phyloP scores from a whole-genome alignment of 78 protist genomes.

The Chrysochromulina parva region DNA sequence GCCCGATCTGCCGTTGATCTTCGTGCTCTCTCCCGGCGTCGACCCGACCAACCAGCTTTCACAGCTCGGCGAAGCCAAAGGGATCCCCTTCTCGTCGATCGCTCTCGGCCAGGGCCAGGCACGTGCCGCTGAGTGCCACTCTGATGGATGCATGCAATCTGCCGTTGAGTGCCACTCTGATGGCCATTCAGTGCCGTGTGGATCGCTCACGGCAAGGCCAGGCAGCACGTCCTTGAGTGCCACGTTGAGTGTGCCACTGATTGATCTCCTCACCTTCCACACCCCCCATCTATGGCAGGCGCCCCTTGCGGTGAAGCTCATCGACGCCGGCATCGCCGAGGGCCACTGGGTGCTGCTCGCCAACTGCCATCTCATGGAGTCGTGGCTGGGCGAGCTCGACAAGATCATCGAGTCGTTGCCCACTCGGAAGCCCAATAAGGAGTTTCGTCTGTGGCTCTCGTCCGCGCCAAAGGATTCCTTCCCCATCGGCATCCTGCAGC shows the following conservation, averaged over 20 bases:
- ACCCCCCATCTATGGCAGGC: not conserved
- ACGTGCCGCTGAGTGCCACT: too few species aligned
- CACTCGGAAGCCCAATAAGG: slow-evolving; percentile 51
- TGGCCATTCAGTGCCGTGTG: too few species aligned
- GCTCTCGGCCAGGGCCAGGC: slow-evolving; percentile 87
- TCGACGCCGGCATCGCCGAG: slow-evolving; percentile 40
- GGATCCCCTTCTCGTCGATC: slow-evolving; percentile 48
- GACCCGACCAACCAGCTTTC: slow-evolving; percentile 73
- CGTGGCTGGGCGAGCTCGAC: slow-evolving; percentile 75
- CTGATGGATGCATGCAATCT: too few species aligned
- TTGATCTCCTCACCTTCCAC: too few species aligned
- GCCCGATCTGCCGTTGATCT: slow-evolving; percentile 70
- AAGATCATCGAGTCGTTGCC: slow-evolving; percentile 56
- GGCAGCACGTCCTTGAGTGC: too few species aligned
- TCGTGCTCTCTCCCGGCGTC: slow-evolving; percentile 86
- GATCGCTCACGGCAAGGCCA: too few species aligned
- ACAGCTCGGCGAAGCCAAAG: slow-evolving; percentile 51
- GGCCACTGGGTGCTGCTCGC: slow-evolving; percentile 83
- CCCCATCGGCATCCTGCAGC: slow-evolving; percentile 87
- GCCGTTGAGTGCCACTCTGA: too few species aligned
- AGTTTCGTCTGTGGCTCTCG: slow-evolving; percentile 86
- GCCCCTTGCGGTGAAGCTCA: slow-evolving; percentile 57
- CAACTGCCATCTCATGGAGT: slow-evolving; percentile 83
- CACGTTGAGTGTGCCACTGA: too few species aligned
- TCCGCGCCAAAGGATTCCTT: slow-evolving; percentile 80